Base-by-base conservation (phyloP, 2,329 filamentous ascomycete genomes). In the Cryphonectria japonica region DNA sequence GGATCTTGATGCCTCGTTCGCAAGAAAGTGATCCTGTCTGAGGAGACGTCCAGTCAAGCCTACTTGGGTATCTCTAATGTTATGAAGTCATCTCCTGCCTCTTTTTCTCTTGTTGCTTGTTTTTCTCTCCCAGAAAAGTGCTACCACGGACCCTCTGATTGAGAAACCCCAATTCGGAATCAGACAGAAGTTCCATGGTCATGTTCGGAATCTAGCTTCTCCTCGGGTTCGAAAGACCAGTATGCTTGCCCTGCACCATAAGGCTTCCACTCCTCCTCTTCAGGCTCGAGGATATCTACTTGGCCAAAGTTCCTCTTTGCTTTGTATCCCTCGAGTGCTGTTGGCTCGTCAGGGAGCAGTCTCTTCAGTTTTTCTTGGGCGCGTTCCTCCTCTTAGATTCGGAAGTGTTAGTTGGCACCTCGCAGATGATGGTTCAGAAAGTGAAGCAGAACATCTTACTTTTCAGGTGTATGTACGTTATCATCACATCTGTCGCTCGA, bases 251-350 rank as follows among this genome's bases (percentile, higher is more conserved):
- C 54, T 3, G 54, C 54, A 16, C 26, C 54, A 29, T 59, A 59
- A 19, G 54, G 54, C 54, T 32, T 32, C 54, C 54, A 59, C 26
- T 32, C 26, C 29, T 59, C 8, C 54, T 59, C 54, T 16, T 29
- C 54, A 8, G 54, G 54, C 29, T 59, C 54, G 13, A 59, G 54
- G 7, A 59, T 59, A 14, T 59, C 54, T 2, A 59, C 14, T 14
- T 59, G 54, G 54, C 54, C 54, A 5, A 32, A 59, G 26, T 59
- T 59, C 16, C 54, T 59, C 54, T 32, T 32, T 59, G 54, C 54
- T 29, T 19, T 59, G 26, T 32, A 59, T 2, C 54, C 54, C 26
- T 59, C 34, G 29, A 29, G 54, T 1, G 54, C 54, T 29, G 32
- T 4, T 19, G 54, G 54, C 26, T 32, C 29, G 13, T 32, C 13